Base-by-base conservation (phyloP, 176 grass and related monocot genomes). In the Ampelocalamus luodianensis region DNA sequence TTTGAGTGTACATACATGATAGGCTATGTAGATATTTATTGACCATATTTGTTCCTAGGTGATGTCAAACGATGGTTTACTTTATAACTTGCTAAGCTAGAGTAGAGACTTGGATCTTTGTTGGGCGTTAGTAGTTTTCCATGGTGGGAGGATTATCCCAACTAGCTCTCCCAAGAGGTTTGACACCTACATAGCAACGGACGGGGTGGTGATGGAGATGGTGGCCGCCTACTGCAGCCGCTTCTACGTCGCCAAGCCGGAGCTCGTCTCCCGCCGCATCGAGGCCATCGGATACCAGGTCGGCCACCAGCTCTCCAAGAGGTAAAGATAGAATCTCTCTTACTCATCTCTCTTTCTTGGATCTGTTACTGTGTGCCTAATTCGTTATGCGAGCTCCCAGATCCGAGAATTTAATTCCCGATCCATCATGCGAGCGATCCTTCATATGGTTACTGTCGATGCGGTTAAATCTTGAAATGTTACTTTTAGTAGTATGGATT, bases 271-370 rank as follows among this genome's bases (percentile, higher is more conserved):
- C 67, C 93, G 91, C 74, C 96, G 93, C 76, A 98, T 98, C 86
- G 96, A 96, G 82, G 88, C 91, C 81, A 95, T 98, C 70, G 96
- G 96, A 23, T 98, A 90, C 88, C 91, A 94, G 85, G 96, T 98
- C 15, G 96, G 96, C 49, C 93, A 94, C 75, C 96, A 98, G 78
- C 91, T 98, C 46, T 87, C 93, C 29, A 91, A 98, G 83, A 93
- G 96, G 96, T 98, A 90, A 29, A 39, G n/a, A 56, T 23, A 27
- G 10, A 44, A 77, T 43, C 3, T 56, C 27, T 51, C 50, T 26
- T 42, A 0, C 48, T 60, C 14, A 62, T 61, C 48, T 26, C 24
- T 51, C 60, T 9, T 37, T 24, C 39, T 7, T 65, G 68, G 80
- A 83, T 83, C 81, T 62, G 40, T 8, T 74, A 36, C 5, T 37